Evolutionary conservation across 176 grass and related monocot genomes (phyloP), one percentile per base, ranked within the genome.

Genomic region (Musa itinerans): DNA sequence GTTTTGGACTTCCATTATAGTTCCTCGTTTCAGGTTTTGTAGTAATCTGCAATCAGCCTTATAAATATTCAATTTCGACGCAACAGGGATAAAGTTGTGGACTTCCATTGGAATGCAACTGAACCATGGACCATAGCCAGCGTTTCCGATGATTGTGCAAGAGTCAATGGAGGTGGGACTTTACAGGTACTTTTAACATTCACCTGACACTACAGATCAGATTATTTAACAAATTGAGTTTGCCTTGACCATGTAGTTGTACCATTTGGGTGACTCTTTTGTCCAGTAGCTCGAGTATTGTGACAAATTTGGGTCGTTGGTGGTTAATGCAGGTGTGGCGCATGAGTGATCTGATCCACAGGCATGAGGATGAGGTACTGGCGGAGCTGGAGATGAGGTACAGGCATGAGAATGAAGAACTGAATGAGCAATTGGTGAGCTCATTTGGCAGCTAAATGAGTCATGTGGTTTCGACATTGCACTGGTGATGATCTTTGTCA

Each of bases 101-200:
- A 99, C 73, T 99, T 99, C 73, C 95, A 95, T 80, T 99, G 91
- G 91, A 94, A 93, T 76, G 83, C 84, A 34, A 83, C 76, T 26
- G 96, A 94, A 84, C 91, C 90, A 82, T 99, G 96, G 96, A 95
- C 96, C 59, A 99, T 99, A 75, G 91, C 91, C 13, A 99, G 96
- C 50, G 96, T 99, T 10, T 99, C 96, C 81, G 96, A 99, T 81
- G 96, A 99, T 65, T 89, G 96, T 71, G 96, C 94, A 76, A 95
- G 96, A 73, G 94, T 89, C 72, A 91, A 91, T 65, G 96, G 96
- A 48, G 96, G 96, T 50, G 96, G 96, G 75, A 99, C 96, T 11
- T 80, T 99, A 69, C 96, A 99, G 96, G 96, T 99, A 80, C 80
- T 19, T 74, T 52, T 55, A 43, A 43, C 34, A 43, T 5, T 43